A percentile compares a stretch with the other conserved stretches of the same genome.
These are phyloP conservation scores for Thermothielavioides terrestris DNA, from an alignment of 495 filamentous ascomycete genomes.

Conservation along the genomic window DNA sequence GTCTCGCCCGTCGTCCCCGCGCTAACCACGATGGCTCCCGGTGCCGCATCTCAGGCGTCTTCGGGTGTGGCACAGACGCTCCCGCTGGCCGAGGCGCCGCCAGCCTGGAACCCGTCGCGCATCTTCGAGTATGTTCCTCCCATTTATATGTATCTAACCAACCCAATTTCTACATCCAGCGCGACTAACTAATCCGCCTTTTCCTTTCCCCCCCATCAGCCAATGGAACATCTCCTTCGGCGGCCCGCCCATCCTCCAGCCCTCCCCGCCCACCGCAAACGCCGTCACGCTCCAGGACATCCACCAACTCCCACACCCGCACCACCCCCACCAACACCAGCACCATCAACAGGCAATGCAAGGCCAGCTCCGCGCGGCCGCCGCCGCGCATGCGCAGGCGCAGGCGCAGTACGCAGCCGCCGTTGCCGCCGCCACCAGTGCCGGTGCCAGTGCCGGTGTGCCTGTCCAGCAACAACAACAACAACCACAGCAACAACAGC, in stretches of 20 bases:
- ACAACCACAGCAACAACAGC: too few relatives aligned
- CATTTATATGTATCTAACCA: background rate
- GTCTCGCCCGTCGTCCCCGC: constrained; percentile 74
- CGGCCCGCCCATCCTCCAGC: constrained; percentile 46
- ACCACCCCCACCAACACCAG: too few relatives aligned
- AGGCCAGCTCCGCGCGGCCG: too few relatives aligned
- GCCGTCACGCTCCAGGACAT: constrained; percentile 45
- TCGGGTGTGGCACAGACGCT: constrained; percentile 40
- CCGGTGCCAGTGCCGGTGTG: too few relatives aligned
- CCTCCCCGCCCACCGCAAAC: constrained; percentile 34
- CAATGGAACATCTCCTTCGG: constrained; percentile 93
- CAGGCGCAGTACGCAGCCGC: constrained; percentile 45
- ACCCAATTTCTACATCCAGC: background rate
- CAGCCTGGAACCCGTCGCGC: constrained; percentile 81
- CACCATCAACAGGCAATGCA: too few relatives aligned
- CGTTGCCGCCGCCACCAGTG: constrained; percentile 46
- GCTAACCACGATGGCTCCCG: constrained; percentile 63
- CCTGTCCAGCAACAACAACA: too few relatives aligned
- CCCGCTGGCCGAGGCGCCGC: constrained; percentile 57
- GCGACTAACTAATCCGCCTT: background rate
- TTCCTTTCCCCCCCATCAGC: constrained; percentile 37
- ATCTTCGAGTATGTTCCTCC: constrained; percentile 76
- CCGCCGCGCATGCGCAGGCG: constrained; percentile 39
- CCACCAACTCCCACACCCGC: too few relatives aligned
- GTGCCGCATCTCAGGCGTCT: constrained; percentile 40